Base-by-base conservation (phyloP, 2,329 filamentous ascomycete species). In the Cadophora sp. region DNA sequence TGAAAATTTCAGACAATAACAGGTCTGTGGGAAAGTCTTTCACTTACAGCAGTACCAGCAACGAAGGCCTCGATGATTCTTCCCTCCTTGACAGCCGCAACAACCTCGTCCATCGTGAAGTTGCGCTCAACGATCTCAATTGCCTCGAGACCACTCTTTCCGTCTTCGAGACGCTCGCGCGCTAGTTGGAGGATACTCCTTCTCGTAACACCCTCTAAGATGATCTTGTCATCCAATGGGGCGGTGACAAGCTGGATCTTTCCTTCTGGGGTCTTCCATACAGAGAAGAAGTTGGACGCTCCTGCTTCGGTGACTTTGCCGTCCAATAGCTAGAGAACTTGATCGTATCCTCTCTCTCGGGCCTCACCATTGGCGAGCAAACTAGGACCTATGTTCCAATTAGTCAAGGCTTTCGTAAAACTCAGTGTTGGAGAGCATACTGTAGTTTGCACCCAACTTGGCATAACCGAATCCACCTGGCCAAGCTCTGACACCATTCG, bases 361-460 rank as follows among this genome's bases (percentile, higher is more conserved):
- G 94, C 94, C 79, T 94, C 91, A 24, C 86, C 85, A 60, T 94
- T 94, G 3, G 93, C 92, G 64, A 93, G 84, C 64, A 97, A 85
- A 24, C 88, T 90, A 22, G 94, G 94, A 0, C 56, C 56, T 59
- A 9, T 43, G 31, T 59, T 19, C 26, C 14, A 16, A 43, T 59
- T 59, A 59, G 56, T 40, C 16, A 24, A 37, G n/a, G 4, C 3
- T 58, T 8, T 14, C 9, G 1, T 24, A n/a, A 8, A 0, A 40
- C 43, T 26, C 14, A 1, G 22, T 59, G 3, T 2, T 40, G 31
- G 2, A 16, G 22, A 43, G 22, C 56, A 43, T 59, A 59, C 94
- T 95, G 79, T 97, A 97, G 84, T 97, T 97, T 69, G 94, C 94
- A 65, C 94, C 94, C 40, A 97, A 87, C 82, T 97, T 97, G 69